A percentile compares a stretch with the other conserved stretches of the same genome.
Conservation (phyloP, 179 eudicot species). For the Spinacia oleracea region DNA sequence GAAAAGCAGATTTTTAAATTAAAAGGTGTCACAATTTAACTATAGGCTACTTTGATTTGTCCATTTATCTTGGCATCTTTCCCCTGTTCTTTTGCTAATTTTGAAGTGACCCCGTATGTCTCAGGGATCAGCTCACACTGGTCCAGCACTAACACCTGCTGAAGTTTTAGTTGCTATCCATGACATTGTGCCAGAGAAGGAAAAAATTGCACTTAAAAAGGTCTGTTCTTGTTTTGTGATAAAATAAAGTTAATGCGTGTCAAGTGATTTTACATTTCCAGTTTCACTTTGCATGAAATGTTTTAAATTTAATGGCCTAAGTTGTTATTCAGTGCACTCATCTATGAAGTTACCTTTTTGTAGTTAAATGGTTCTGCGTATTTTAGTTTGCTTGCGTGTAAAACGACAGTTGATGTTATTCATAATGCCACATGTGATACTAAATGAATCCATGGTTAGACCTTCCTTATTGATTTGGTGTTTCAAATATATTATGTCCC, state of each 20-base stretch:
- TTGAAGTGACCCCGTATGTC: slow-evolving; percentile 1
- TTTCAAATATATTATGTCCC: not conserved
- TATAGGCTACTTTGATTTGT: not conserved
- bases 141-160: slow-evolving; percentile 96
- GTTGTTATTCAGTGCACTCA: not conserved
- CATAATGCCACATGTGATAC: not conserved
- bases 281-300: too few species aligned
- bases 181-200: slow-evolving; percentile 88
- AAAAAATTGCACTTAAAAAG: slow-evolving; percentile 83
- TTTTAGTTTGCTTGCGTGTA: not conserved
- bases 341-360: not conserved
- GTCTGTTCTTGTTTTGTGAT: slow-evolving; percentile 28
- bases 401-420: not conserved
- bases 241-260: not conserved
- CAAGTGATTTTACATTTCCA: not conserved
- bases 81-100: slow-evolving; percentile 1
- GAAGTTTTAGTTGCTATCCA: slow-evolving; percentile 98
- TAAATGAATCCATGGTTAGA: not conserved
- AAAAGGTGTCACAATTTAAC: not conserved
- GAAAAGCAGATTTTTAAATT: not conserved
- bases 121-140: slow-evolving; percentile 95
- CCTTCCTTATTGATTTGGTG: not conserved
- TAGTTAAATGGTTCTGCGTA: not conserved
- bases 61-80: not conserved
- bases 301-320: not conserved